Percentiles rank a stretch among this genome's conserved stretches.
phyloP scores from a whole-genome alignment of 495 filamentous ascomycete genomes.

The Aspergillus panamensis region DNA sequence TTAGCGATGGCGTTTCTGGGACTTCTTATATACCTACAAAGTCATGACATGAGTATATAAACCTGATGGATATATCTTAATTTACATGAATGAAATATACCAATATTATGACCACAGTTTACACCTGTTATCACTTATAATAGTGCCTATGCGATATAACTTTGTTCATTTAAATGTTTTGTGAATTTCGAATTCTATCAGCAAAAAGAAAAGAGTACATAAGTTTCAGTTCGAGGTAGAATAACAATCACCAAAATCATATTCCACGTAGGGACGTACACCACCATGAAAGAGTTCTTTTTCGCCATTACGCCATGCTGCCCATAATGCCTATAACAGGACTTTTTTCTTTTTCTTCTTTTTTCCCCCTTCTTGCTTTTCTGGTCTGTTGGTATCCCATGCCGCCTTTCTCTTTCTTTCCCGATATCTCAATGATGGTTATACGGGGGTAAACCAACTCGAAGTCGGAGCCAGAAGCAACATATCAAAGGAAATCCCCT shows the following conservation, averaged over 20 bases:
- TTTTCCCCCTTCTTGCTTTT: not conserved
- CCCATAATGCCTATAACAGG: conserved; percentile 39
- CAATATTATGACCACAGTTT: too few species aligned
- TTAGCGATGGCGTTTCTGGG: conserved; percentile 9
- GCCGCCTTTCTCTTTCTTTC: conserved; percentile 4
- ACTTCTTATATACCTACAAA: not conserved
- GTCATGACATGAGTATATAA: not conserved
- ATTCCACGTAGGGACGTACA: conserved; percentile 22
- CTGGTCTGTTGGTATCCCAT: not conserved
- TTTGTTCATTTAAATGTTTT: too few species aligned
- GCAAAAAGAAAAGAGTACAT: conserved; percentile 4
- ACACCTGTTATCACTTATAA: too few species aligned
- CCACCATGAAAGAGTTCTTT: conserved; percentile 25
- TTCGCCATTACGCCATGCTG: conserved; percentile 49
- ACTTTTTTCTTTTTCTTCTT: conserved; percentile 18
- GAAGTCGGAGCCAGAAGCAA: not conserved
- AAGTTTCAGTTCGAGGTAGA: conserved; percentile 1
- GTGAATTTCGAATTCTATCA: not conserved
- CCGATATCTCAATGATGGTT: not conserved
- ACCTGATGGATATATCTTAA: not conserved
- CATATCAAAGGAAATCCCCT: not conserved
- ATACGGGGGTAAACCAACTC: not conserved
- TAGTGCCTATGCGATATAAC: too few species aligned
- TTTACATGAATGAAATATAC: too few species aligned
- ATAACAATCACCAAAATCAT: not conserved